Conservation (phyloP, 2,329 filamentous ascomycete genomes). For the Botrytis porri region DNA sequence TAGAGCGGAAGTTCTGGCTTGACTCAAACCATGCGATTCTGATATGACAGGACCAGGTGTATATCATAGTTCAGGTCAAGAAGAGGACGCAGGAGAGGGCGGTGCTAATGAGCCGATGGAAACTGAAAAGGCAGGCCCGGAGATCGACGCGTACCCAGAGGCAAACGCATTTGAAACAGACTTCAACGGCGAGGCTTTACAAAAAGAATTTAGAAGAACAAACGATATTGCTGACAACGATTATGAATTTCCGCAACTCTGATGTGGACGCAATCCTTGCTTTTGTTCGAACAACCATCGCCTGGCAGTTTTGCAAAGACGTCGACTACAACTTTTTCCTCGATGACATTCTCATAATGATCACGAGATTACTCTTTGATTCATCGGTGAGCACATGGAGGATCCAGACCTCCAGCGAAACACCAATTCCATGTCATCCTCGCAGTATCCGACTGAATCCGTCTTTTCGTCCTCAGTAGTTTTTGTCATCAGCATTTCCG, state of each 20-base stretch:
- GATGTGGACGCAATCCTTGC: not conserved
- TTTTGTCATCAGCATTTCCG: not conserved
- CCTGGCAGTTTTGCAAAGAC: not conserved
- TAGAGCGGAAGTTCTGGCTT: no score
- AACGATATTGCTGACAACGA: no score
- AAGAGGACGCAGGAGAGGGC: no score
- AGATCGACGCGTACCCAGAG: no score
- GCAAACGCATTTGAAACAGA: no score
- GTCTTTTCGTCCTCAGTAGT: not conserved
- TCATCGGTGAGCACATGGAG: not conserved
- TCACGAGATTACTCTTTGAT: not conserved
- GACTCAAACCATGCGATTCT: no score
- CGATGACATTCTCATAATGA: not conserved
- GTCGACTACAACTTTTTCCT: not conserved
- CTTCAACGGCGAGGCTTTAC: no score
- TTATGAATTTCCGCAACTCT: not conserved
- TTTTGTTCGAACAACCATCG: not conserved
- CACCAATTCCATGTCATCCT: not conserved
- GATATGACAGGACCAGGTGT: no score
- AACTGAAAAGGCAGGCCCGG: no score
- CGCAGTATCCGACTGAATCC: not conserved
- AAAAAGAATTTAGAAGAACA: no score
- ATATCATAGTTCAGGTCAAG: no score
- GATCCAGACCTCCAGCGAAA: not conserved
- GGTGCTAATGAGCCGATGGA: no score